A percentile compares a stretch with the other conserved stretches of the same genome.
Evolutionary conservation across 2,329 filamentous ascomycete species (phyloP).

Genomic region (Colletotrichum sp.): DNA sequence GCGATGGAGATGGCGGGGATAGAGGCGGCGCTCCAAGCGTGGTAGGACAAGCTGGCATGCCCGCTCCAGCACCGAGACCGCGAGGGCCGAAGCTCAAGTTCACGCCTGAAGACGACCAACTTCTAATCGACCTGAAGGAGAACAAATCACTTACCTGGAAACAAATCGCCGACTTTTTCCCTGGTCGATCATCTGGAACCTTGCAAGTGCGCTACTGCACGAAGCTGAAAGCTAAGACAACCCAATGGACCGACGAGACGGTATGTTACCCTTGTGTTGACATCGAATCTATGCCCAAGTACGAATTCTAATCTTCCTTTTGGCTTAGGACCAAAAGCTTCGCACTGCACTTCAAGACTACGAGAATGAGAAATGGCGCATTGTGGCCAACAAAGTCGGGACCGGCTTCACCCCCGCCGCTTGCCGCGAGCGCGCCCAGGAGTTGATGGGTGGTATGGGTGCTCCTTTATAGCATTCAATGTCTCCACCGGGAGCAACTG

Average conservation of each 20-base stretch:
- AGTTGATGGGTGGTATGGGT: conserved; percentile 52
- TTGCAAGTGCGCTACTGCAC: conserved; percentile 95
- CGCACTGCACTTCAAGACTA: conserved; percentile 81
- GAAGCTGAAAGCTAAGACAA: conserved; percentile 92
- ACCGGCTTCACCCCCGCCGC: conserved; percentile 87
- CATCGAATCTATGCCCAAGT: background rate
- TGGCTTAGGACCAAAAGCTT: conserved; percentile 75
- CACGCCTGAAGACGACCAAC: conserved; percentile 86
- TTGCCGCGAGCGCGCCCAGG: conserved; percentile 80
- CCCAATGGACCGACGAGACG: conserved; percentile 92
- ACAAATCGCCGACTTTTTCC: conserved; percentile 96
- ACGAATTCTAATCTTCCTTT: conserved; percentile 16
- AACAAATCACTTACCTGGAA: conserved; percentile 97
- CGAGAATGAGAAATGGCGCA: conserved; percentile 91
- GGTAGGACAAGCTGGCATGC: conserved; percentile 88
- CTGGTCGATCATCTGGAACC: conserved; percentile 86
- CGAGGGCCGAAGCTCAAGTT: conserved; percentile 93
- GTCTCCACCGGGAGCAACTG: conserved; percentile 54
- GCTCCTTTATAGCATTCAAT: conserved; percentile 60
- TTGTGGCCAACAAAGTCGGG: conserved; percentile 89
- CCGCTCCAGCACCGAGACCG: conserved; percentile 78
- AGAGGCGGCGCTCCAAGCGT: conserved; percentile 76
- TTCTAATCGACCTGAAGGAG: conserved; percentile 90
- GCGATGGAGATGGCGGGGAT: conserved; percentile 61
- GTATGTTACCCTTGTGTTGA: conserved; percentile 58